These are phyloP conservation scores for Leccinum pallidistipes DNA, from an alignment of 1,284 basidiomycete species.

Conservation along the genomic window DNA sequence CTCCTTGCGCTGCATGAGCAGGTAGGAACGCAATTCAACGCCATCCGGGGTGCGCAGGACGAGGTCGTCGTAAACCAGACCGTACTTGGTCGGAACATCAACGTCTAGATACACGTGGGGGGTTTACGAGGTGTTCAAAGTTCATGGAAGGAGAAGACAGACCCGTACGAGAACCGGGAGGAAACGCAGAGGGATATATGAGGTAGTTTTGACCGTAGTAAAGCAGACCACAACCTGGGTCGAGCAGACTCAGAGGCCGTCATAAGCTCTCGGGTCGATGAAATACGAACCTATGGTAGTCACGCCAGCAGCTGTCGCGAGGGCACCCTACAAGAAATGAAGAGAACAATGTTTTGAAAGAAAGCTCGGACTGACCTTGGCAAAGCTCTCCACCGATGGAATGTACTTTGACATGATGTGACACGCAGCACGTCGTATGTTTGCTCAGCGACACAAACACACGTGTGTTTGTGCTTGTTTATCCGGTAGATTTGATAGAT, in stretches of 20 bases:
- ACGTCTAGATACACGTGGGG: conserved; percentile 52
- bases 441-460: not conserved
- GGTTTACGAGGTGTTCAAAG: not conserved
- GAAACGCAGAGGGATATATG: conserved; percentile 89
- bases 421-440: not conserved
- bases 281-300: conserved; percentile 58
- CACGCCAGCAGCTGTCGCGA: conserved; percentile 66
- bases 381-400: conserved; percentile 60
- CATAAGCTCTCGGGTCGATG: not conserved
- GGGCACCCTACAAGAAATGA: conserved; percentile 50
- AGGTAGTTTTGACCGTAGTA: conserved; percentile 86
- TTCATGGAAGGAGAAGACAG: conserved; percentile 16
- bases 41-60: conserved; percentile 64
- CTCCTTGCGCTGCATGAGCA: conserved; percentile 53
- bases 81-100: conserved; percentile 65
- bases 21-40: conserved; percentile 58
- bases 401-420: conserved; percentile 37
- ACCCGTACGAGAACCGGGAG: conserved; percentile 80
- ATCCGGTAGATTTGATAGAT: too few relatives aligned
- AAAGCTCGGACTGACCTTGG: conserved; percentile 48
- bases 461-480: conserved; percentile 26
- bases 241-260: not conserved
- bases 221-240: conserved; percentile 66
- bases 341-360: not conserved
- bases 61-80: conserved; percentile 73